Evolutionary conservation across 2,329 filamentous ascomycete species (phyloP), one percentile per base, ranked within the genome.

Genomic region (Beauveria varroae): DNA sequence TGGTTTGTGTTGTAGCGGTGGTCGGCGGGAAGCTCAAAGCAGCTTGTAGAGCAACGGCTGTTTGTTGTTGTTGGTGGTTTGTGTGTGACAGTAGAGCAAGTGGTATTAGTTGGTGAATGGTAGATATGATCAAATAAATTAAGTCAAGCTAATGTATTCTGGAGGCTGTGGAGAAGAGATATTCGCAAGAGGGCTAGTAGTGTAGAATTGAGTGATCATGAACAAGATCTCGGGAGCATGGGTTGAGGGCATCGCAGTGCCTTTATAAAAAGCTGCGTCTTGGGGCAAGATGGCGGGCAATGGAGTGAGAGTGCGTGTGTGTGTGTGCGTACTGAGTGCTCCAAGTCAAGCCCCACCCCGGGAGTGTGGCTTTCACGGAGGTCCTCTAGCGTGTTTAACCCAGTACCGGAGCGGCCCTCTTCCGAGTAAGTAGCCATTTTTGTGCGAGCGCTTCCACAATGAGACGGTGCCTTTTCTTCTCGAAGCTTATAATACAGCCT

Each of bases 191-290:
- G 22, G 55, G 20, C 18, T 44, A 18, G 40, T 30, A 49, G n/a
- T 49, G 55, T 57, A 44, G 44, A 50, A 47, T 50, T 57, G 44
- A 41, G 28, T 49, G 53, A 57, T 57, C 55, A 57, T 57, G 55
- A 47, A 49, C 55, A 57, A 50, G 55, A 57, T 50, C 55, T 41
- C 30, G 30, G 44, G 28, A 49, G 30, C 43, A 40, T 50, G 44
- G 55, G 44, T 57, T 57, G 44, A 57, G 44, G 55, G 44, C 22
- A 57, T 57, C 44, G 44, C 26, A 40, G 26, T 57, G 55, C 20
- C 44, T 57, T 57, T 57, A 57, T 57, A 57, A 49, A 47, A 47
- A 40, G 22, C 26, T 41, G 28, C 10, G 28, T 14, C 55, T 28
- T 34, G 22, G 10, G 50, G 30, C 14, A 2, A 12, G 22, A 16